Evolutionary conservation across 2,329 filamentous ascomycete species (phyloP).

Genomic region (Penicillium sp.): DNA sequence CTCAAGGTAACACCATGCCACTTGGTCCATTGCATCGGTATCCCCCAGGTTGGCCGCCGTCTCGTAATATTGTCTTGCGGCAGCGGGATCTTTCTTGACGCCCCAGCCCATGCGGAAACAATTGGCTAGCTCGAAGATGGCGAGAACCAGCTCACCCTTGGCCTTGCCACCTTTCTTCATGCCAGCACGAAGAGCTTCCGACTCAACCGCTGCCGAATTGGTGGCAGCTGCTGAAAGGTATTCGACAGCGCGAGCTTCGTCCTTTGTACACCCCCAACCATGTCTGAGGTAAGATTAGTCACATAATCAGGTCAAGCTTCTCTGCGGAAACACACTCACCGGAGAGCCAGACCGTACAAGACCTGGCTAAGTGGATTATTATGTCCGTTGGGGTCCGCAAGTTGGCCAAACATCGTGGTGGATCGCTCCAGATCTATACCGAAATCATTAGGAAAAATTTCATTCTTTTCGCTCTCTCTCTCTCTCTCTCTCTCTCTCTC

Average conservation of each 20-base stretch:
- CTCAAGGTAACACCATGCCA: slow-evolving; percentile 90
- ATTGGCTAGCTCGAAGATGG: slow-evolving; percentile 79
- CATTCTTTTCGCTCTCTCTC: neutral
- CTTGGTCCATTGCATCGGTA: slow-evolving; percentile 95
- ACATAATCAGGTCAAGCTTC: neutral
- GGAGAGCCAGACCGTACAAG: slow-evolving; percentile 83
- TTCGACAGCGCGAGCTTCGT: slow-evolving; percentile 67
- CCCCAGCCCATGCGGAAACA: slow-evolving; percentile 92
- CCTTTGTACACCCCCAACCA: slow-evolving; percentile 78
- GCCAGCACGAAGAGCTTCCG: slow-evolving; percentile 75
- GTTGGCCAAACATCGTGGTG: slow-evolving; percentile 74
- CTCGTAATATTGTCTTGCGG: slow-evolving; percentile 89
- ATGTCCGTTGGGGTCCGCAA: slow-evolving; percentile 75
- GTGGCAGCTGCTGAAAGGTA: slow-evolving; percentile 85
- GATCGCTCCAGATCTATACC: slow-evolving; percentile 61
- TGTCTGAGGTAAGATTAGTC: slow-evolving; percentile 54
- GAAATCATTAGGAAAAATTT: neutral
- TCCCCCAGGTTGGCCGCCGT: slow-evolving; percentile 95
- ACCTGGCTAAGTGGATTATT: slow-evolving; percentile 96
- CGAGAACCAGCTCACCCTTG: slow-evolving; percentile 91
- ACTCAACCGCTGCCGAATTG: slow-evolving; percentile 82
- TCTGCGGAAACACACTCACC: slow-evolving; percentile 48
- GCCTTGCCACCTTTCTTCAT: slow-evolving; percentile 89
- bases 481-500: neutral
- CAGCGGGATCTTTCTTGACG: slow-evolving; percentile 74